Conservation (phyloP, 257 asterid species). For the Solanum ossicruentum region DNA sequence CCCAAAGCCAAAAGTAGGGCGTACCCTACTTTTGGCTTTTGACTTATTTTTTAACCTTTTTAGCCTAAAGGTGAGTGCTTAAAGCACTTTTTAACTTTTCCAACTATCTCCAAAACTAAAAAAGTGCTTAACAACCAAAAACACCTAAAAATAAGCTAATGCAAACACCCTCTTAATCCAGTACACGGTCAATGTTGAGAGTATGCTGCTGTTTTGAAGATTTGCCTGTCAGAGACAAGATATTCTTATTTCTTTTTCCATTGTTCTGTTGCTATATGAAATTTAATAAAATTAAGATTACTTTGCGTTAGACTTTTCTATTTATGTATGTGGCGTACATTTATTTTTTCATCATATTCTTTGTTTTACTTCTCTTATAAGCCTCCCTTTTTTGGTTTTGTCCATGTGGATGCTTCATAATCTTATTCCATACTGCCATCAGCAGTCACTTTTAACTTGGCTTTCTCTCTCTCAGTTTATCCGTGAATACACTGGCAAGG, state of each 20-base stretch:
- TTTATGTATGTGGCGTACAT: neutral
- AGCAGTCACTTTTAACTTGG: neutral
- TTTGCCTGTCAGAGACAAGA: neutral
- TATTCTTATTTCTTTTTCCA: neutral
- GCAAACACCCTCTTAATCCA: neutral
- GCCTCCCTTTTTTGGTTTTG: neutral
- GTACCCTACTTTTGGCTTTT: too few species aligned
- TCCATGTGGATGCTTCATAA: neutral
- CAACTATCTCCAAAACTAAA: too few species aligned
- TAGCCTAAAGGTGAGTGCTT: too few species aligned
- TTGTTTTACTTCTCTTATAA: neutral
- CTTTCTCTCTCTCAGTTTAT: constrained; percentile 48
- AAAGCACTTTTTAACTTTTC: too few species aligned
- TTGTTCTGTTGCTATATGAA: neutral
- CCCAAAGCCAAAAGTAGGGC: too few species aligned
- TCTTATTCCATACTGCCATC: neutral
- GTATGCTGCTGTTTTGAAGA: neutral
- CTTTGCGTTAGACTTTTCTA: neutral
- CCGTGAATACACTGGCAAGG: constrained; percentile 92
- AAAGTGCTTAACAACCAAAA: too few species aligned
- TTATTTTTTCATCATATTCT: neutral
- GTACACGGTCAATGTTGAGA: neutral
- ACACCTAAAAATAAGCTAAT: too few species aligned
- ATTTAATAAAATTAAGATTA: neutral
- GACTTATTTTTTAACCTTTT: too few species aligned